A percentile compares a stretch with the other conserved stretches of the same genome.
phyloP scores from a whole-genome alignment of 1,139 yeast species.

The Yamadazyma mexicana region DNA sequence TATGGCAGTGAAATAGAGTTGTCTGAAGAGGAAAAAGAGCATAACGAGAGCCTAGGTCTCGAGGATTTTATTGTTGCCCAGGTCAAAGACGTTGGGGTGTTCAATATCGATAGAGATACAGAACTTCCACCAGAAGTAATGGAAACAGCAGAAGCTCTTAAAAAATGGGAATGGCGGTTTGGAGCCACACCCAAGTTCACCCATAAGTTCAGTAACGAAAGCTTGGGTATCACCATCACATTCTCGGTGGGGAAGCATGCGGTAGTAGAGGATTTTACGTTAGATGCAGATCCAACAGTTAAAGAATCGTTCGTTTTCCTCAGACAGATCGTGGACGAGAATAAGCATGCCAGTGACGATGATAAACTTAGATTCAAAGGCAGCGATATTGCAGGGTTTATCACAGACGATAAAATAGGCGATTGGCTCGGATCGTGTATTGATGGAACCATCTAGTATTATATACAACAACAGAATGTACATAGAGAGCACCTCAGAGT shows the following conservation, averaged over 20 bases:
- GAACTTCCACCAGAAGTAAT: conserved; percentile 49
- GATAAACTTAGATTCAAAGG: conserved; percentile 37
- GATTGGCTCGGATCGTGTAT: conserved; percentile 50
- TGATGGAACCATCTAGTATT: conserved; percentile 47
- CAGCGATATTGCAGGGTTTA: conserved; percentile 44
- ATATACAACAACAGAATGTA: too few relatives aligned
- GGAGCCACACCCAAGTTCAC: conserved; percentile 71
- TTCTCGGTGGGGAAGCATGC: conserved; percentile 47
- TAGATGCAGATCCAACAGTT: conserved; percentile 18
- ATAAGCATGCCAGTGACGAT: neutral
- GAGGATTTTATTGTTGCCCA: conserved; percentile 28
- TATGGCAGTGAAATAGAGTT: conserved; percentile 25
- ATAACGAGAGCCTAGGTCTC: conserved; percentile 36
- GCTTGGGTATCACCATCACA: conserved; percentile 30
- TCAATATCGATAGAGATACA: conserved; percentile 26
- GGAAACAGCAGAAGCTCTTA: conserved; percentile 43
- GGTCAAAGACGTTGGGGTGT: conserved; percentile 14
- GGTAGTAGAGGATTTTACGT: conserved; percentile 22
- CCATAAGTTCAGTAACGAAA: conserved; percentile 38
- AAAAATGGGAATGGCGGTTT: conserved; percentile 68
- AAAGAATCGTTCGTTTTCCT: conserved; percentile 31
- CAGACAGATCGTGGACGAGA: conserved; percentile 22
- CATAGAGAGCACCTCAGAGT: too few relatives aligned
- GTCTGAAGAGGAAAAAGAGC: conserved; percentile 13
- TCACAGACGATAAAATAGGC: conserved; percentile 43